These are phyloP conservation scores for Drechslera avenae DNA, from an alignment of 2,329 filamentous ascomycete genomes.

Conservation along the genomic window DNA sequence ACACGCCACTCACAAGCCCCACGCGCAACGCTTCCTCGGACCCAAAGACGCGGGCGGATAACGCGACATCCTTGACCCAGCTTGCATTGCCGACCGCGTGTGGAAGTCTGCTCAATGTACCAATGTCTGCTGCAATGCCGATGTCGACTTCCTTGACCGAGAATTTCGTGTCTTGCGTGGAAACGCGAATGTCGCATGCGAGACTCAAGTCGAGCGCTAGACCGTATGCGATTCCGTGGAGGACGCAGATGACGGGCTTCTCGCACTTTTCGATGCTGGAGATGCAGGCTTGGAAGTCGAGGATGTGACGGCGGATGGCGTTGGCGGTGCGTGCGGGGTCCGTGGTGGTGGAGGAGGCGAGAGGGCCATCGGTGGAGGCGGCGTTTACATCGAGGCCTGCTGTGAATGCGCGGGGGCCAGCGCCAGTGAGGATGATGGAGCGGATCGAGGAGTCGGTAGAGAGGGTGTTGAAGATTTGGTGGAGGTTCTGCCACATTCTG, in stretches of 20 bases:
- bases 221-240: slow-evolving; percentile 46
- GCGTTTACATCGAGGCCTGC: slow-evolving; percentile 81
- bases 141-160: slow-evolving; percentile 84
- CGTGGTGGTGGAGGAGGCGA: slow-evolving; percentile 41
- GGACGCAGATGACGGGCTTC: slow-evolving; percentile 62
- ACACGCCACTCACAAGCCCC: slow-evolving; percentile 72
- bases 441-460: slow-evolving; percentile 75
- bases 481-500: slow-evolving; percentile 85
- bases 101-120: slow-evolving; percentile 73
- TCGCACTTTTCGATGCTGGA: slow-evolving; percentile 80
- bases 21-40: slow-evolving; percentile 71
- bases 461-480: slow-evolving; percentile 71
- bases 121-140: slow-evolving; percentile 78
- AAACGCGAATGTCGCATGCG: slow-evolving; percentile 73
- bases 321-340: slow-evolving; percentile 67
- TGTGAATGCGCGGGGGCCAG: slow-evolving; percentile 83
- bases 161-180: slow-evolving; percentile 64
- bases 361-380: slow-evolving; percentile 60
- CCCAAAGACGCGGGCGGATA: slow-evolving; percentile 72
- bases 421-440: slow-evolving; percentile 77
- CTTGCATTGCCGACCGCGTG: slow-evolving; percentile 72
- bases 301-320: slow-evolving; percentile 67
- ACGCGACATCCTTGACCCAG: slow-evolving; percentile 80
- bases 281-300: slow-evolving; percentile 81
- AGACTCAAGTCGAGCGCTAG: slow-evolving; percentile 60